A percentile compares a stretch with the other conserved stretches of the same genome.
These are phyloP conservation scores for Cornus controversa DNA, from an alignment of 148 eudicot genomes.

Conservation along the genomic window DNA sequence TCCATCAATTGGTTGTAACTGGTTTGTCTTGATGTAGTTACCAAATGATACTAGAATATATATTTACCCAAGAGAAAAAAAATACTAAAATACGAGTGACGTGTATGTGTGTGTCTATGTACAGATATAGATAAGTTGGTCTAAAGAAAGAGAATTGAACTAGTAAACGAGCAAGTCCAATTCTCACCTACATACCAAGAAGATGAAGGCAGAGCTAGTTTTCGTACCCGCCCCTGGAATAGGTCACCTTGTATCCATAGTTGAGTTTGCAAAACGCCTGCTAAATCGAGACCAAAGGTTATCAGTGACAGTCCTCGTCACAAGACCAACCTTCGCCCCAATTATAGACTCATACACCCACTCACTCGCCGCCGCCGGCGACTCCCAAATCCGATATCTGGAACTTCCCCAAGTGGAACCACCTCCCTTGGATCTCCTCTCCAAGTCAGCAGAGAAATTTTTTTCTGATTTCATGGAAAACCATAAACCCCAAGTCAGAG, in stretches of 20 bases:
- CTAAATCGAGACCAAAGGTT: constrained; percentile 25
- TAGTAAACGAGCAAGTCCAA: too few species aligned
- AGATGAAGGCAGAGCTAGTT: constrained; percentile 35
- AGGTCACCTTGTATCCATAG: constrained; percentile 46
- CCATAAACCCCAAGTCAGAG: constrained; percentile 22
- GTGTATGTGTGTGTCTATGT: too few species aligned
- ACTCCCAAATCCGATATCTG: constrained; percentile 26
- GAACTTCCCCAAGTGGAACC: constrained; percentile 18
- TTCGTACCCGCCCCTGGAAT: constrained; percentile 53
- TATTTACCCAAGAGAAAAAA: too few species aligned
- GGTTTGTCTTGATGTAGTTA: too few species aligned
- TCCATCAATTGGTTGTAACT: too few species aligned
- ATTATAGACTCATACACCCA: background rate
- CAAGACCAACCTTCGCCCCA: constrained; percentile 23
- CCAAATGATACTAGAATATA: too few species aligned
- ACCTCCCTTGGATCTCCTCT: background rate
- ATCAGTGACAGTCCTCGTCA: constrained; percentile 36
- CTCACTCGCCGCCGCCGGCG: background rate
- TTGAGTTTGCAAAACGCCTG: constrained; percentile 47
- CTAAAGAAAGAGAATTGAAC: too few species aligned
- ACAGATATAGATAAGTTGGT: too few species aligned
- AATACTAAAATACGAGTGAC: too few species aligned
- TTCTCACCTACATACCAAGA: too few species aligned
- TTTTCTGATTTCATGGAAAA: constrained; percentile 2
- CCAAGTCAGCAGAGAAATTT: background rate